Evolutionary conservation across 495 filamentous ascomycete genomes (phyloP).

Genomic region (Talaromyces trachyspermus): DNA sequence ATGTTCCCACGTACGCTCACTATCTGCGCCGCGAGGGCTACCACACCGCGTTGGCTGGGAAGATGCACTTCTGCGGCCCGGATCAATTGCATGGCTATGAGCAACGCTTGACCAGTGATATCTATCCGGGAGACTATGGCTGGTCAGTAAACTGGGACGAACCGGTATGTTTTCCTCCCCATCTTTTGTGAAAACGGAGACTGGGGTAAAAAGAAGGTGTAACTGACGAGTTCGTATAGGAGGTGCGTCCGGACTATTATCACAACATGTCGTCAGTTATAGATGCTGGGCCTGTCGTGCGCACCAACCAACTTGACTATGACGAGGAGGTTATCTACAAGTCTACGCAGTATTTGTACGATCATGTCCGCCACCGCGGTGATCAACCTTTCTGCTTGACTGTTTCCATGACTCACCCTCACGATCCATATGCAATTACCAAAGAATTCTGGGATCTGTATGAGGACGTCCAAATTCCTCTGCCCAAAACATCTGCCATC

Average conservation of each 20-base stretch:
- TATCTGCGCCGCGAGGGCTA: slow-evolving; percentile 80
- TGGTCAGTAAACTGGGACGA: slow-evolving; percentile 90
- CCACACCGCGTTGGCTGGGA: slow-evolving; percentile 80
- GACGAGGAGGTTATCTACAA: slow-evolving; percentile 89
- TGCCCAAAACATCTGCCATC: slow-evolving; percentile 63
- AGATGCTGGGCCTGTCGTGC: slow-evolving; percentile 73
- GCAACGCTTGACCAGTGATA: slow-evolving; percentile 79
- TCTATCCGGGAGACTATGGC: slow-evolving; percentile 85
- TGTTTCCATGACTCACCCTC: slow-evolving; percentile 83
- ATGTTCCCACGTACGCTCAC: slow-evolving; percentile 80
- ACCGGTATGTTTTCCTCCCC: slow-evolving; percentile 38
- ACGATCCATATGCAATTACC: slow-evolving; percentile 87
- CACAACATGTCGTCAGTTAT: slow-evolving; percentile 86
- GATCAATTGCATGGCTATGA: slow-evolving; percentile 91
- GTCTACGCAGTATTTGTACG: slow-evolving; percentile 73
- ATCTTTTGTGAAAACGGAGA: not conserved
- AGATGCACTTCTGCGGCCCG: slow-evolving; percentile 89
- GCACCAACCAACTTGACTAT: slow-evolving; percentile 90
- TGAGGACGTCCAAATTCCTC: slow-evolving; percentile 73
- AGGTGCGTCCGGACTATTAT: slow-evolving; percentile 79
- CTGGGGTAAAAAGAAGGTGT: not conserved
- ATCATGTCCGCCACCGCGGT: slow-evolving; percentile 64
- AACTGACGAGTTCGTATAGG: slow-evolving; percentile 24
- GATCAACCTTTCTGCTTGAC: slow-evolving; percentile 79
- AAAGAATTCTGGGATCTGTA: slow-evolving; percentile 85